Conservation (phyloP, 1,284 basidiomycete genomes). For the Austroboletus niveus region DNA sequence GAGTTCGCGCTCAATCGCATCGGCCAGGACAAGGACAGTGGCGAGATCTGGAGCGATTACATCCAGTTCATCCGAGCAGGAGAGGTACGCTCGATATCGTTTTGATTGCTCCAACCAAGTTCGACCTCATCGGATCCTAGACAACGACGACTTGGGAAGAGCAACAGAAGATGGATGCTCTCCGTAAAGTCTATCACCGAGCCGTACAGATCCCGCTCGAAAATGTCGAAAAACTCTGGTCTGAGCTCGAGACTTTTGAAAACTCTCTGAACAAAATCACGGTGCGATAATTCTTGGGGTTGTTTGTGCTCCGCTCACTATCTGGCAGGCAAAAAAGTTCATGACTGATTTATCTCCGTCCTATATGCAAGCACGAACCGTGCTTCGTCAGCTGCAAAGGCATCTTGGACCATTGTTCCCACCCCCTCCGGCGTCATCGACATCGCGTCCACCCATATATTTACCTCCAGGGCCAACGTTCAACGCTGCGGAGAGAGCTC, state of each 20-base stretch:
- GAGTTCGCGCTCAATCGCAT: conserved; percentile 92
- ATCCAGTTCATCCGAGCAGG: conserved; percentile 84
- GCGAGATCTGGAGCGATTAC: conserved; percentile 75
- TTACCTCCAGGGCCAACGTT: conserved; percentile 78
- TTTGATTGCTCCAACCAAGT: conserved; percentile 3
- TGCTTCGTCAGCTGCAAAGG: conserved; percentile 80
- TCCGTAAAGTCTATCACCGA: conserved; percentile 91
- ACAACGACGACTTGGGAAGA: conserved; percentile 88
- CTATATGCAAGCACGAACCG: conserved; percentile 93
- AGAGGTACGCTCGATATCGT: conserved; percentile 50
- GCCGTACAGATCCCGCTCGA: conserved; percentile 93
- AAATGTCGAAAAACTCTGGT: conserved; percentile 93
- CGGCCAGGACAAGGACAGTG: conserved; percentile 80
- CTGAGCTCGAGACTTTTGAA: conserved; percentile 94
- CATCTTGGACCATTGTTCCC: conserved; percentile 67
- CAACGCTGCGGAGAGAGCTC: conserved; percentile 66
- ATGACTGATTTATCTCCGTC: conserved; percentile 80
- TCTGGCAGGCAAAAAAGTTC: conserved; percentile 86
- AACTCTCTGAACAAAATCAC: conserved; percentile 89
- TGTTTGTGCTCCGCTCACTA: conserved; percentile 9
- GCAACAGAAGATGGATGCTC: conserved; percentile 91
- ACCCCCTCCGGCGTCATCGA: conserved; percentile 42
- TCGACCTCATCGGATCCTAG: conserved; percentile 34
- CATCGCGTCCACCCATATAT: conserved; percentile 47
- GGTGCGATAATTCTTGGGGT: conserved; percentile 36